phyloP scores from a whole-genome alignment of 2,329 filamentous ascomycete species.

The Fusarium bulbicola region DNA sequence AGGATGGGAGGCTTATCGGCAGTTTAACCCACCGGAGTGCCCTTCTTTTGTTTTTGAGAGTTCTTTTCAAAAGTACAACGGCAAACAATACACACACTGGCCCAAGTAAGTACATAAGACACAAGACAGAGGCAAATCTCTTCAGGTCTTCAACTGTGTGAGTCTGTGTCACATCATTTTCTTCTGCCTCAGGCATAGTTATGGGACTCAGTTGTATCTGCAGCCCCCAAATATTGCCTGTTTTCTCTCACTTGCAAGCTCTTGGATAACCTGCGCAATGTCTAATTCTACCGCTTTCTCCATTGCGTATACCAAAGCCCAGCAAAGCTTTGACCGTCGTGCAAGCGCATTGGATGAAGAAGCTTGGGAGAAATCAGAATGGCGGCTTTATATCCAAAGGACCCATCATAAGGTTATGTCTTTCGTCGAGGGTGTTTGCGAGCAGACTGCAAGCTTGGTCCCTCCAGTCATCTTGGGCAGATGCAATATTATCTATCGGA shows the following conservation, averaged over 20 bases:
- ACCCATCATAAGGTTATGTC: background rate
- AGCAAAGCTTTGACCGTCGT: background rate
- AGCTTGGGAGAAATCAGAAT: background rate
- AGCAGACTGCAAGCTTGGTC: background rate
- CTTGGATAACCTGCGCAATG: background rate
- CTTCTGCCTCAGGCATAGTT: background rate
- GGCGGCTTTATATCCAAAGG: background rate
- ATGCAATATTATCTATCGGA: slow-evolving; percentile 5
- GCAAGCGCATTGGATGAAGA: slow-evolving; percentile 2
- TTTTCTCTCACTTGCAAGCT: background rate
- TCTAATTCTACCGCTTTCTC: background rate
- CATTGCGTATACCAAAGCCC: background rate
- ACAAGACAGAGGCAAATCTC: background rate
- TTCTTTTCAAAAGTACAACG: background rate
- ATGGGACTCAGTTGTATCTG: background rate
- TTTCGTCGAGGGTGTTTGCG: background rate
- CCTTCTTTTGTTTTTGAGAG: background rate
- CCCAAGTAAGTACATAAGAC: background rate
- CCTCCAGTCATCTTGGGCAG: slow-evolving; percentile 3
- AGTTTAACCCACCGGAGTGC: background rate
- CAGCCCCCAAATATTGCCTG: background rate
- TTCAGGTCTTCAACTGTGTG: background rate
- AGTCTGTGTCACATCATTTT: background rate
- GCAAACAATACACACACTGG: background rate
- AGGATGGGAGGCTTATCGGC: background rate